A percentile compares a stretch with the other conserved stretches of the same genome.
These are phyloP conservation scores for Pythium volutum DNA, from an alignment of 352 stramenopile species.

Conservation along the genomic window DNA sequence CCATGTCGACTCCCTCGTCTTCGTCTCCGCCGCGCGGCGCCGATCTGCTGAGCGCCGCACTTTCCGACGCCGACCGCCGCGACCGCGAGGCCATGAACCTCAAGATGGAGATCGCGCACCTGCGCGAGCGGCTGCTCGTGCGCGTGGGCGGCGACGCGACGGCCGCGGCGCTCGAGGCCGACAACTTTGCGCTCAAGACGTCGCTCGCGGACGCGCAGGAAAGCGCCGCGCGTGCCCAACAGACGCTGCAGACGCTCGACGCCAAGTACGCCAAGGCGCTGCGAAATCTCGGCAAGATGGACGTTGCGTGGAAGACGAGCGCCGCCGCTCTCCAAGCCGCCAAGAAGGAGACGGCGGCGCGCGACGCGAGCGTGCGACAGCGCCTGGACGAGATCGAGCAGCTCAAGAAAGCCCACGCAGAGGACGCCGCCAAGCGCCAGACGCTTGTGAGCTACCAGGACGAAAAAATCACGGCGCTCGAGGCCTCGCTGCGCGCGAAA, in stretches of 20 bases:
- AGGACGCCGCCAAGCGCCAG: slow-evolving; percentile 17
- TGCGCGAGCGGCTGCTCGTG: slow-evolving; percentile 64
- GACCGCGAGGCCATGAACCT: slow-evolving; percentile 81
- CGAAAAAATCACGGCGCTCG: slow-evolving; percentile 24
- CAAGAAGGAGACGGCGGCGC: slow-evolving; percentile 13
- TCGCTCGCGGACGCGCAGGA: slow-evolving; percentile 53
- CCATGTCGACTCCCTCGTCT: not conserved
- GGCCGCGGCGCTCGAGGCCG: slow-evolving; percentile 72
- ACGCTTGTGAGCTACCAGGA: slow-evolving; percentile 19
- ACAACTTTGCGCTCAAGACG: slow-evolving; percentile 67
- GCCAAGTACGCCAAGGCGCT: slow-evolving; percentile 65
- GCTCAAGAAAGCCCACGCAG: slow-evolving; percentile 25
- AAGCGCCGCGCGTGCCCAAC: slow-evolving; percentile 35
- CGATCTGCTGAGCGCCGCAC: slow-evolving; percentile 40
- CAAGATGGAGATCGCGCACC: slow-evolving; percentile 81
- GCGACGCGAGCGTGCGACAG: slow-evolving; percentile 12
- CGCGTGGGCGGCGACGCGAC: slow-evolving; percentile 74
- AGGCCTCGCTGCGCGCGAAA: slow-evolving; percentile 3
- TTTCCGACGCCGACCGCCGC: slow-evolving; percentile 43
- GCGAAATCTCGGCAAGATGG: slow-evolving; percentile 62
- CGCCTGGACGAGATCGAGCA: slow-evolving; percentile 23
- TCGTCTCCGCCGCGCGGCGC: not conserved
- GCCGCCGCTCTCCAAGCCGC: slow-evolving; percentile 26
- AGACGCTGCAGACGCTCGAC: slow-evolving; percentile 47
- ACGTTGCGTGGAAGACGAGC: slow-evolving; percentile 70